Evolutionary conservation across 225 moss, liverwort and hornwort species (phyloP).

Genomic region (Physcomitrellopsis africana): DNA sequence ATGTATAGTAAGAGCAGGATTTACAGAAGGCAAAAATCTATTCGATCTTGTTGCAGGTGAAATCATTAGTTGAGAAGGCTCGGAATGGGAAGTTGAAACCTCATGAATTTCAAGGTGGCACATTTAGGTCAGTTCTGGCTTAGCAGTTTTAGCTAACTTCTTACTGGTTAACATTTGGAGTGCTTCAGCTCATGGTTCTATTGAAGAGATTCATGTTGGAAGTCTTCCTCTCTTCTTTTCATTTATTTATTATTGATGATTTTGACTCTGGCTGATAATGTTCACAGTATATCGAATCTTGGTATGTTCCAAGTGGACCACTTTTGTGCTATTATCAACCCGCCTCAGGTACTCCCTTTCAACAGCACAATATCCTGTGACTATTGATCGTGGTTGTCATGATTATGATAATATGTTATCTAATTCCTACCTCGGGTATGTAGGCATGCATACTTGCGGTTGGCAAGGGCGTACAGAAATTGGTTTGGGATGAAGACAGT

Average conservation of each 20-base stretch:
- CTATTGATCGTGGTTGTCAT: conserved; percentile 7
- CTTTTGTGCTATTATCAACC: conserved; percentile 95
- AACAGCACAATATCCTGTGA: neutral
- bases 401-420: neutral
- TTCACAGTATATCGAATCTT: conserved; percentile 89
- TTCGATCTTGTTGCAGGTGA: conserved; percentile 59
- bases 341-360: conserved; percentile 75
- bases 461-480: conserved; percentile 75
- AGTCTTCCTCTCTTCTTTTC: neutral
- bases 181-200: neutral
- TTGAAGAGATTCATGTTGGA: conserved; percentile 1
- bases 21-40: conserved; percentile 6
- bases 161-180: conserved; percentile 1
- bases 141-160: neutral
- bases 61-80: conserved; percentile 87
- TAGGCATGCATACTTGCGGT: conserved; percentile 96
- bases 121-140: conserved; percentile 74
- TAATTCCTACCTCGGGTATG: conserved; percentile 29
- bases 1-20: neutral
- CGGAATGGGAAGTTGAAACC: conserved; percentile 89
- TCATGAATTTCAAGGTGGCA: conserved; percentile 97
- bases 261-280: conserved; percentile 10
- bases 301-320: conserved; percentile 93
- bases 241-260: neutral
- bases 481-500: conserved; percentile 66